A percentile compares a stretch with the other conserved stretches of the same genome.
Conservation (phyloP, 257 asterid genomes). For the Penstemon barbatus region DNA sequence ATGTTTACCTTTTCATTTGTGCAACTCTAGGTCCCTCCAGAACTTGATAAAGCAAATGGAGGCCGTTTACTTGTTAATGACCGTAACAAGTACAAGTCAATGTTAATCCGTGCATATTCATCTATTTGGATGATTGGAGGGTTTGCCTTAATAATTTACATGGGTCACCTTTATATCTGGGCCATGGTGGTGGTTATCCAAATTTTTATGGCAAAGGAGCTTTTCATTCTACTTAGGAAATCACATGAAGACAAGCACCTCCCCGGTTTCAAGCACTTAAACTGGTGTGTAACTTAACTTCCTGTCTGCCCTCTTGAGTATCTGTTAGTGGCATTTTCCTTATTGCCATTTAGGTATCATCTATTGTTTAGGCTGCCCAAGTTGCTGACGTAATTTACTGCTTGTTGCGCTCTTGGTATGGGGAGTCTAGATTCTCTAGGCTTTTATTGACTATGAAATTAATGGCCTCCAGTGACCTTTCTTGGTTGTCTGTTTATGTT, state of each 20-base stretch:
- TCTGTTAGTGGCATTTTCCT: constrained; percentile 15
- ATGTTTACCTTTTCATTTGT: constrained; percentile 19
- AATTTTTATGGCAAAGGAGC: constrained; percentile 90
- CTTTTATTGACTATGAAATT: constrained; percentile 6
- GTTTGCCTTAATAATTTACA: constrained; percentile 65
- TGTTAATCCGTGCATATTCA: constrained; percentile 81
- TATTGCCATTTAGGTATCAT: constrained; percentile 1
- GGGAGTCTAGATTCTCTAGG: not conserved
- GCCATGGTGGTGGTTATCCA: constrained; percentile 90
- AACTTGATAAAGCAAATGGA: constrained; percentile 57
- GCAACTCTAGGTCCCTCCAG: constrained; percentile 62
- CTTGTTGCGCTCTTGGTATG: constrained; percentile 1
- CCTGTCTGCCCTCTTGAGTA: constrained; percentile 16
- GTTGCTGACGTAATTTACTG: constrained; percentile 15
- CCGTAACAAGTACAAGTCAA: constrained; percentile 82
- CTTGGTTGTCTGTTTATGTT: constrained; percentile 14
- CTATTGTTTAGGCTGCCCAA: not conserved
- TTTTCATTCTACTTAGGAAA: constrained; percentile 79
- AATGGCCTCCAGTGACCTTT: constrained; percentile 10
- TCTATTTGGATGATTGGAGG: constrained; percentile 98
- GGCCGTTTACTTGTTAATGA: constrained; percentile 72
- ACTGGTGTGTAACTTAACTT: constrained; percentile 58
- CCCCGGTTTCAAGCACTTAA: constrained; percentile 95
- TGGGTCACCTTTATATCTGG: constrained; percentile 99
- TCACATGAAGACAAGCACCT: constrained; percentile 86